Conservation (phyloP, 2,329 filamentous ascomycete genomes). For the Fusarium mangiferae region DNA sequence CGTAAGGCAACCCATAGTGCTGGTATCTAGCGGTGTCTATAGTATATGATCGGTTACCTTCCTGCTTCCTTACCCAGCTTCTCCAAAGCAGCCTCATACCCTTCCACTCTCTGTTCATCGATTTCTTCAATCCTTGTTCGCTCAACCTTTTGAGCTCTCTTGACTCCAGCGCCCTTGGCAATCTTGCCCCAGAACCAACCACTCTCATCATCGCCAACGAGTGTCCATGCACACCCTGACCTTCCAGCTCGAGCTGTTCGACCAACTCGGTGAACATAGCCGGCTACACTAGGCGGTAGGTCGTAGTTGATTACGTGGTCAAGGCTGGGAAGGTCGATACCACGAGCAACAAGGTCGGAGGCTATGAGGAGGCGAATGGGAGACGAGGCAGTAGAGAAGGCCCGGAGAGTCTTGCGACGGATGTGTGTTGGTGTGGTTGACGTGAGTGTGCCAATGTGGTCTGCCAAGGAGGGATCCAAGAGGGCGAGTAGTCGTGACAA, state of each 20-base stretch:
- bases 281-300: conserved; percentile 80
- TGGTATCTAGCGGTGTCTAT: conserved; percentile 3
- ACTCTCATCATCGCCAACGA: conserved; percentile 84
- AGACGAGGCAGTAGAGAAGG: conserved; percentile 74
- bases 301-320: conserved; percentile 95
- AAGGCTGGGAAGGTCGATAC: conserved; percentile 82
- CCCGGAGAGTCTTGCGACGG: conserved; percentile 72
- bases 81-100: conserved; percentile 68
- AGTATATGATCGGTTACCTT: conserved; percentile 29
- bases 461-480: conserved; percentile 67
- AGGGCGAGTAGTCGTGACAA: conserved; percentile 82
- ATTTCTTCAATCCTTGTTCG: conserved; percentile 61
- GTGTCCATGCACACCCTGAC: conserved; percentile 82
- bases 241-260: conserved; percentile 87
- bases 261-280: conserved; percentile 92
- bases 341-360: conserved; percentile 92
- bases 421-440: conserved; percentile 80
- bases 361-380: conserved; percentile 82
- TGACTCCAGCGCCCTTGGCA: conserved; percentile 65
- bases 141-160: conserved; percentile 57
- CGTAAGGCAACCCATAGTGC: neutral
- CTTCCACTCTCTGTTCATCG: conserved; percentile 56
- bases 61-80: conserved; percentile 70
- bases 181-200: conserved; percentile 94
- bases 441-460: conserved; percentile 75